Conservation (phyloP, 805 yeast species). For the Candida incommunis region DNA sequence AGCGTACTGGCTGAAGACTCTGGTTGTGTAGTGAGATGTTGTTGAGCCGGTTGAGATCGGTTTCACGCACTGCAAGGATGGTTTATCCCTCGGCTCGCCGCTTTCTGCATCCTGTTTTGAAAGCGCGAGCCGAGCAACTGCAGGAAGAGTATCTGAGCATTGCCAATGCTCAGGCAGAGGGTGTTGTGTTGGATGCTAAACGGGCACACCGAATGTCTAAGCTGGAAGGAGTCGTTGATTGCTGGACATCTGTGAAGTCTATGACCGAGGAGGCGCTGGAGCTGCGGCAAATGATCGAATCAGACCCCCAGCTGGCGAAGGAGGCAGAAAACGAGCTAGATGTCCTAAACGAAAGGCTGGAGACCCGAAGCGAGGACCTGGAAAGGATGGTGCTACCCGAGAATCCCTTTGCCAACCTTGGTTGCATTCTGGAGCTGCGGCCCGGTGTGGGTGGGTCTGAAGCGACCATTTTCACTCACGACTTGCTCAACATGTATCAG, state of each 20-base stretch:
- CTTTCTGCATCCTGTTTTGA: slow-evolving; percentile 35
- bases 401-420: slow-evolving; percentile 58
- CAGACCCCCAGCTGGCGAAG: slow-evolving; percentile 3
- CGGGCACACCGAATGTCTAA: slow-evolving; percentile 36
- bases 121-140: slow-evolving; percentile 32
- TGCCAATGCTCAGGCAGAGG: slow-evolving; percentile 26
- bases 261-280: background rate
- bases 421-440: slow-evolving; percentile 71
- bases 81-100: background rate
- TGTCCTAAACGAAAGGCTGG: slow-evolving; percentile 36
- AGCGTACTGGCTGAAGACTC: too few relatives aligned
- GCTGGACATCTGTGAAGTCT: slow-evolving; percentile 24
- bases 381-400: slow-evolving; percentile 50
- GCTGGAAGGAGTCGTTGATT: slow-evolving; percentile 30
- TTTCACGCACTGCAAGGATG: too few relatives aligned
- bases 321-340: slow-evolving; percentile 18
- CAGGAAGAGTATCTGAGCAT: slow-evolving; percentile 27
- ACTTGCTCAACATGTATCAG: slow-evolving; percentile 68
- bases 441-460: slow-evolving; percentile 97
- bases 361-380: slow-evolving; percentile 33
- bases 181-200: slow-evolving; percentile 27
- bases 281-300: background rate
- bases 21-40: too few relatives aligned
- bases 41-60: too few relatives aligned
- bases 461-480: slow-evolving; percentile 75